Conservation (phyloP, 257 asterid genomes). For the Leonotis leonurus region DNA sequence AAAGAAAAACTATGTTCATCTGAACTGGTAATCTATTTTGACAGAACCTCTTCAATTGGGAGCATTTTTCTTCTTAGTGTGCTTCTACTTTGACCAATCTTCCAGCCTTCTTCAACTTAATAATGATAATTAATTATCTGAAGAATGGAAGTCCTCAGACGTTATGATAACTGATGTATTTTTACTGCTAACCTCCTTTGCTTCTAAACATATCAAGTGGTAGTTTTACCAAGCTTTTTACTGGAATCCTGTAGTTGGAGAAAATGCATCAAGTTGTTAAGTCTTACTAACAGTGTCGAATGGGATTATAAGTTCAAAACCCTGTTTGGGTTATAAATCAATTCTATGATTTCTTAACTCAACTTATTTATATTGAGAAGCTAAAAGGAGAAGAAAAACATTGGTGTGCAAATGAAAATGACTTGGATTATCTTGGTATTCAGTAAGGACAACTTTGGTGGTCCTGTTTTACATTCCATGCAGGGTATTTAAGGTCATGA, state of each 20-base stretch:
- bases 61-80: background rate
- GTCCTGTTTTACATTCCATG: background rate
- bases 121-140: background rate
- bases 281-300: background rate
- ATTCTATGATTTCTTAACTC: background rate
- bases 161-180: background rate
- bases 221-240: background rate
- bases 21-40: slow-evolving; percentile 4
- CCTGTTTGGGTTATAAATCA: background rate
- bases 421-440: background rate
- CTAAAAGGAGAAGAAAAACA: background rate
- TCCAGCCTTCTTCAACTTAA: background rate
- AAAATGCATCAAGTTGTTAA: background rate
- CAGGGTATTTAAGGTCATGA: too few species aligned
- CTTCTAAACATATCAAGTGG: background rate
- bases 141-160: background rate
- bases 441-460: background rate
- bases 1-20: background rate
- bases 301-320: background rate
- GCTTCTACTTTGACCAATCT: background rate
- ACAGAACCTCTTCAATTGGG: slow-evolving; percentile 6
- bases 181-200: background rate
- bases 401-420: background rate
- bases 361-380: background rate
- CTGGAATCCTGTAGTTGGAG: background rate